Evolutionary conservation across 805 yeast species (phyloP).

Genomic region (Spathaspora arborariae): DNA sequence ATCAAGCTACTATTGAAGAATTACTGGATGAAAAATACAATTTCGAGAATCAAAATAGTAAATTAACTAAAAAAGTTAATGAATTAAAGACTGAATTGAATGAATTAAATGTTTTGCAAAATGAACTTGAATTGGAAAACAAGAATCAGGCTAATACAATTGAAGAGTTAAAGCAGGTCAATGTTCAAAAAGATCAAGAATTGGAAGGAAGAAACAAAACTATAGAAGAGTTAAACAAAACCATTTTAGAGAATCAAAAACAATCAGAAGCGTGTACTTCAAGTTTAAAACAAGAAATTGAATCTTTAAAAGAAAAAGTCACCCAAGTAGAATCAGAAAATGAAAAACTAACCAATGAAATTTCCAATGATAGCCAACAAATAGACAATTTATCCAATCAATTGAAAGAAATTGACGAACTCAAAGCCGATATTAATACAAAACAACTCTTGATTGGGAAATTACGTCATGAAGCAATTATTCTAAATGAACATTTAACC

Average conservation of each 20-base stretch:
- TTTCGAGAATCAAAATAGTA: constrained; percentile 35
- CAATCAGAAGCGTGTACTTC: constrained; percentile 28
- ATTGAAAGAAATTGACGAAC: constrained; percentile 37
- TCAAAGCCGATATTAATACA: constrained; percentile 51
- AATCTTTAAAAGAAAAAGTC: constrained; percentile 11
- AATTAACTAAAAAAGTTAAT: constrained; percentile 35
- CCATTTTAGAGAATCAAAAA: not conserved
- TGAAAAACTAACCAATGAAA: constrained; percentile 18
- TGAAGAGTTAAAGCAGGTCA: constrained; percentile 43
- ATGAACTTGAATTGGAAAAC: constrained; percentile 35
- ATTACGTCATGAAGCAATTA: constrained; percentile 90
- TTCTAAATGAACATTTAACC: constrained; percentile 90
- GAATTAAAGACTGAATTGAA: constrained; percentile 39
- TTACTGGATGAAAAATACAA: constrained; percentile 38
- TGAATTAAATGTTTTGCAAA: constrained; percentile 36
- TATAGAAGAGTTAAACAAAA: constrained; percentile 7
- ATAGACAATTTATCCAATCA: constrained; percentile 22
- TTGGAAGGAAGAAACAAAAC: constrained; percentile 8
- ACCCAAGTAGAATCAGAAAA: constrained; percentile 30
- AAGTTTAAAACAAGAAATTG: constrained; percentile 22
- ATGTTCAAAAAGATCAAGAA: constrained; percentile 25
- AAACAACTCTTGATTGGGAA: constrained; percentile 84
- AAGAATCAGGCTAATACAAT: constrained; percentile 40
- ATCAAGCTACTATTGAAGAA: constrained; percentile 29
- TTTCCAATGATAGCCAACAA: constrained; percentile 11